Conservation (phyloP, 768 basidiomycete genomes). For the Panellus pusillus region DNA sequence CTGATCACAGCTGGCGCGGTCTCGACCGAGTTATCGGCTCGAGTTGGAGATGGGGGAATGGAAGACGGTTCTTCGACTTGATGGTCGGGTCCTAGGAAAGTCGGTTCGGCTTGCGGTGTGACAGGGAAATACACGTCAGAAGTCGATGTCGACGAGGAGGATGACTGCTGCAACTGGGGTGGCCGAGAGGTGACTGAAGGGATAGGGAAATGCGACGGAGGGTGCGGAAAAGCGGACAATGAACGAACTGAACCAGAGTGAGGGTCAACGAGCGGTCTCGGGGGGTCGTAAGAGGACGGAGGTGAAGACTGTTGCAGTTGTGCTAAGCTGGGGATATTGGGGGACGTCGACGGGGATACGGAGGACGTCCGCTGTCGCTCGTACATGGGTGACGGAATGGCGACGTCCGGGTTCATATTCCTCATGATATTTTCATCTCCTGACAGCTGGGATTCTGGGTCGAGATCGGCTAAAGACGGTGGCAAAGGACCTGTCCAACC, state of each 20-base stretch:
- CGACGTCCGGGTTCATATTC: slow-evolving; percentile 10
- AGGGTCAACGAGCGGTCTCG: slow-evolving; percentile 37
- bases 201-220: slow-evolving; percentile 70
- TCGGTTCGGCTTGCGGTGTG: slow-evolving; percentile 25
- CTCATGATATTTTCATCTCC: slow-evolving; percentile 2
- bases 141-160: slow-evolving; percentile 25
- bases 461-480: slow-evolving; percentile 38
- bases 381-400: slow-evolving; percentile 4
- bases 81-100: slow-evolving; percentile 24
- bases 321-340: slow-evolving; percentile 14
- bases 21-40: background rate
- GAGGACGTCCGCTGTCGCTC: slow-evolving; percentile 12
- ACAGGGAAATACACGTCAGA: slow-evolving; percentile 26
- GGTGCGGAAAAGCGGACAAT: slow-evolving; percentile 70
- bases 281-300: slow-evolving; percentile 37
- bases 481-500: slow-evolving; percentile 62
- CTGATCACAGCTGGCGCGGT: background rate
- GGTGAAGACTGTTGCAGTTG: slow-evolving; percentile 20
- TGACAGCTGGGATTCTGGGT: slow-evolving; percentile 12
- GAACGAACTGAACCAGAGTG: slow-evolving; percentile 61
- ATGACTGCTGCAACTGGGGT: slow-evolving; percentile 11
- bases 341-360: slow-evolving; percentile 13
- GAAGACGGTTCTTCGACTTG: slow-evolving; percentile 17
- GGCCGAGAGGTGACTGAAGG: slow-evolving; percentile 56
- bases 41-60: slow-evolving; percentile 11